Conservation (phyloP, 805 yeast species). For the Debaryomyces castellii region DNA sequence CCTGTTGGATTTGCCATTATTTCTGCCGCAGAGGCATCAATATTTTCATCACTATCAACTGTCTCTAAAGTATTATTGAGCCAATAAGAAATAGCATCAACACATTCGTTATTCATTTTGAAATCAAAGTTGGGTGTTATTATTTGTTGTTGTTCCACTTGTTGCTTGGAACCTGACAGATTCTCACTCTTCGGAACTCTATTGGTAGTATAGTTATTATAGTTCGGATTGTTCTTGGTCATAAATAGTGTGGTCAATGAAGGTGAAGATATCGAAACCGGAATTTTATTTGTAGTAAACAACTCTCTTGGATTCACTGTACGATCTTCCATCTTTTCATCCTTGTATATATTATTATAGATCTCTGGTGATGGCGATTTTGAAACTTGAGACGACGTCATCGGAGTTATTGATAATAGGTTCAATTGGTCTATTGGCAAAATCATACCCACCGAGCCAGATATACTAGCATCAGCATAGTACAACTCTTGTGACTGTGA, state of each 20-base stretch:
- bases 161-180: background rate
- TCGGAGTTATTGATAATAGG: constrained; percentile 18
- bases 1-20: constrained; percentile 30
- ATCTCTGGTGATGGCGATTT: constrained; percentile 17
- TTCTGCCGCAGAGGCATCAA: constrained; percentile 15
- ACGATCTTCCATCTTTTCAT: constrained; percentile 13
- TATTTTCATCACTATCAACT: constrained; percentile 8
- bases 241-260: constrained; percentile 11
- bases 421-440: constrained; percentile 26
- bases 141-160: constrained; percentile 3
- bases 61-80: constrained; percentile 22
- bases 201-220: constrained; percentile 2
- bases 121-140: constrained; percentile 17
- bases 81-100: constrained; percentile 39
- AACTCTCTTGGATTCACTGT: constrained; percentile 36
- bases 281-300: constrained; percentile 12
- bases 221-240: constrained; percentile 1
- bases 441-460: constrained; percentile 2
- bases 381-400: constrained; percentile 7
- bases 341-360: constrained; percentile 4
- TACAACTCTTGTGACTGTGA: background rate
- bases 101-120: constrained; percentile 40
- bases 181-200: constrained; percentile 1
- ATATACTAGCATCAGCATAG: background rate
- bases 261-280: constrained; percentile 9